Evolutionary conservation across 768 basidiomycete genomes (phyloP).

Genomic region (Tulasnella sp.): DNA sequence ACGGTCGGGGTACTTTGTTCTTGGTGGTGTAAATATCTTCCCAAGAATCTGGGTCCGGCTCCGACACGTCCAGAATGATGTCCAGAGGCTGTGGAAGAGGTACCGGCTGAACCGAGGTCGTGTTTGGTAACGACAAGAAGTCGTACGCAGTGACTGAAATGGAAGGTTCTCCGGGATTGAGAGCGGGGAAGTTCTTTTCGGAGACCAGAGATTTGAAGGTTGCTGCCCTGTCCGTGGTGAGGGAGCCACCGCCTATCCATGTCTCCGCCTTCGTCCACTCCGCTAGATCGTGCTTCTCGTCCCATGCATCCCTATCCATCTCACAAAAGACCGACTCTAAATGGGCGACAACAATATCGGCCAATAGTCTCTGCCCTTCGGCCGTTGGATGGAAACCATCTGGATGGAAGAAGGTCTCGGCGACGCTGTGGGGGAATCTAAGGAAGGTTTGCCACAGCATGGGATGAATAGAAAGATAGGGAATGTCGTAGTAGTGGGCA

Average conservation of each 20-base stretch:
- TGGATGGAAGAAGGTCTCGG: neutral
- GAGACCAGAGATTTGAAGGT: slow-evolving; percentile 1
- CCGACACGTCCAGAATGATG: neutral
- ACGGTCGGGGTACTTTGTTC: neutral
- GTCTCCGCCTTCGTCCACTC: slow-evolving; percentile 11
- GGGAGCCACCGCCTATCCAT: slow-evolving; percentile 3
- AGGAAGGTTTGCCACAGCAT: slow-evolving; percentile 5
- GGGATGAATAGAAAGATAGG: slow-evolving; percentile 8
- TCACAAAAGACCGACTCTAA: slow-evolving; percentile 11
- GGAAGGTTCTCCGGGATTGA: neutral
- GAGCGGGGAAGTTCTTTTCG: neutral
- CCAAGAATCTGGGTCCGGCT: slow-evolving; percentile 13
- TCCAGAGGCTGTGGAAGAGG: neutral
- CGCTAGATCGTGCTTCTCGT: neutral
- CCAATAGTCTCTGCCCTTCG: slow-evolving; percentile 8
- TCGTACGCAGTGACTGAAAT: neutral
- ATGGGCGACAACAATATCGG: neutral
- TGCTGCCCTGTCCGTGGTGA: neutral
- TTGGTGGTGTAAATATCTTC: neutral
- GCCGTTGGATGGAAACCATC: slow-evolving; percentile 12
- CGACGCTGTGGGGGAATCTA: slow-evolving; percentile 9
- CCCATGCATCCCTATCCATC: slow-evolving; percentile 9
- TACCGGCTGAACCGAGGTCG: slow-evolving; percentile 6
- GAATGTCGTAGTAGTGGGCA: slow-evolving; percentile 20
- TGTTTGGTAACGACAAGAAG: slow-evolving; percentile 2